A percentile compares a stretch with the other conserved stretches of the same genome.
Evolutionary conservation across 2,329 filamentous ascomycete species (phyloP).

Genomic region (Thielaviopsis cerberus): DNA sequence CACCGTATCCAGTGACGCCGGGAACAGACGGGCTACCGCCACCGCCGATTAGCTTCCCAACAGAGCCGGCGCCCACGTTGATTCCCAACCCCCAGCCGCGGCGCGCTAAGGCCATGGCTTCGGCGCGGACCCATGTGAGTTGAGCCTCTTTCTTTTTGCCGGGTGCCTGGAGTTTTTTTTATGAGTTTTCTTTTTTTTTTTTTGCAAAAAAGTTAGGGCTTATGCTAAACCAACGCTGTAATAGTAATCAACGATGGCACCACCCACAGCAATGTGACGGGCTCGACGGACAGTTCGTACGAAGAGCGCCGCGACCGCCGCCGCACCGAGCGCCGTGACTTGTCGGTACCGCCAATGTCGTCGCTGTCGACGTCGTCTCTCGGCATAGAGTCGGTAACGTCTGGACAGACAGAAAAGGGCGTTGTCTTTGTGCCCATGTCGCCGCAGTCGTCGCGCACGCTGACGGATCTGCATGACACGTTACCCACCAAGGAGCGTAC

Average conservation of each 20-base stretch:
- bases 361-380: background rate
- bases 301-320: constrained; percentile 4
- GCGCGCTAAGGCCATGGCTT: background rate
- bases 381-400: background rate
- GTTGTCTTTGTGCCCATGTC: constrained; percentile 32
- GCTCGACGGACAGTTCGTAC: background rate
- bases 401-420: constrained; percentile 2
- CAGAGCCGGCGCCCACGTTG: constrained; percentile 2
- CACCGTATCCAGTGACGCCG: constrained; percentile 10
- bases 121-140: background rate
- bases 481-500: constrained; percentile 4
- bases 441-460: constrained; percentile 19
- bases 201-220: background rate
- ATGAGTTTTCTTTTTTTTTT: background rate
- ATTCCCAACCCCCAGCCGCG: background rate
- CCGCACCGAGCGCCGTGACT: constrained; percentile 1
- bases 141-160: background rate
- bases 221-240: background rate
- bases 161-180: background rate
- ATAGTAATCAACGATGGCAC: constrained; percentile 1
- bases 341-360: background rate
- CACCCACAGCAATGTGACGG: background rate
- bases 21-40: constrained; percentile 9
- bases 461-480: constrained; percentile 8
- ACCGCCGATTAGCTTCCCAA: constrained; percentile 8